phyloP scores from a whole-genome alignment of 2,329 filamentous ascomycete genomes.

The Curvularia hawaiiensis region DNA sequence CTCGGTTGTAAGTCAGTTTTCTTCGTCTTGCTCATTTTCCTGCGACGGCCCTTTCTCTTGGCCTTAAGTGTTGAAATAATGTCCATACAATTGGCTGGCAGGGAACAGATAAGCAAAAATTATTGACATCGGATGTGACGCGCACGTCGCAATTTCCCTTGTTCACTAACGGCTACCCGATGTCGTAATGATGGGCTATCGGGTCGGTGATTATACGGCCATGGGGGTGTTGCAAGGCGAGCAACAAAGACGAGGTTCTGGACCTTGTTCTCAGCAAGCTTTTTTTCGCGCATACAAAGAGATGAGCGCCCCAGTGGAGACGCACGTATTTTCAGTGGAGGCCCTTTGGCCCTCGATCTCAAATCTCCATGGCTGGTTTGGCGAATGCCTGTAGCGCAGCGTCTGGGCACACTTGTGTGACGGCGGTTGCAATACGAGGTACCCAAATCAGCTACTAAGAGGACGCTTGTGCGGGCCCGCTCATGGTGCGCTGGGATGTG shows the following conservation, averaged over 20 bases:
- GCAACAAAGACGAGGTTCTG: neutral
- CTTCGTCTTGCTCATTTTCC: neutral
- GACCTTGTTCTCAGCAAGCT: neutral
- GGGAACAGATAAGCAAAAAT: neutral
- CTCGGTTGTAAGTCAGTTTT: neutral
- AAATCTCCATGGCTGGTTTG: neutral
- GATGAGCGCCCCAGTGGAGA: neutral
- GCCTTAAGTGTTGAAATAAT: neutral
- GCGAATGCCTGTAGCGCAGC: neutral
- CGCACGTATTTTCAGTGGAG: neutral
- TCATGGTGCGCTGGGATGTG: neutral
- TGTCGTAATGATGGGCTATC: no score
- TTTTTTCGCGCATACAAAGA: neutral
- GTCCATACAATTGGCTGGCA: neutral
- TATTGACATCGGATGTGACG: neutral
- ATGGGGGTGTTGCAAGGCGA: neutral
- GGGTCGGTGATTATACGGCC: slow-evolving; percentile 1
- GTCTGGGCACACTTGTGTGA: neutral
- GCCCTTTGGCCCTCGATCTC: neutral
- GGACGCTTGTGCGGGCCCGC: neutral
- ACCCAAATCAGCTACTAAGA: neutral
- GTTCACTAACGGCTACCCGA: neutral
- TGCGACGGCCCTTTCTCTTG: neutral
- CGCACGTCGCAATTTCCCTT: neutral
- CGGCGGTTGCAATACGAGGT: neutral